Evolutionary conservation across 768 basidiomycete species (phyloP), one percentile per base, ranked within the genome.

Genomic region (Serendipita sp.): DNA sequence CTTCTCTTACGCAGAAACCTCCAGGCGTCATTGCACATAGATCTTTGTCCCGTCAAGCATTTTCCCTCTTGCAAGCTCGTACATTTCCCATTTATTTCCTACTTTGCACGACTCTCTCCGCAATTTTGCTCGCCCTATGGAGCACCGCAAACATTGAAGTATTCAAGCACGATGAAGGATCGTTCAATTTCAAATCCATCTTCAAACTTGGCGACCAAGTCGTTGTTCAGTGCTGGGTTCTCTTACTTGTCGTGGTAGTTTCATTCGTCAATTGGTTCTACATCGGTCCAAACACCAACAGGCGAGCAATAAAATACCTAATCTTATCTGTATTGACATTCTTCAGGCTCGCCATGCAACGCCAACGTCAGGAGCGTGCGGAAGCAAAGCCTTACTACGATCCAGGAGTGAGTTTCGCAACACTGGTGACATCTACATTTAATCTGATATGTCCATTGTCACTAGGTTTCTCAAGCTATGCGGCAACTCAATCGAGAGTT

Each of bases 71-170:
- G 38, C 89, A 92, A 70, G 83, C 88, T 70, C 81, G 80, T 69
- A 82, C 79, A 0, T 88, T 88, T 74, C 87, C 89, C 1, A 72
- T 86, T 67, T 91, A 88, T 74, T 92, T 92, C 69, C 71, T 78
- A 16, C 71, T 81, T 46, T 85, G 83, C 11, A 80, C 86, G 44
- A 68, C 73, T 28, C 73, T 86, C 38, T 79, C 84, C 32, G 75
- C 80, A 0, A 73, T 74, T 24, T 77, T 92, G 45, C 72, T 88
- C 53, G 77, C 76, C 1, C 74, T 79, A 63, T 88, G 83, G 86
- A 76, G 78, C 48, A 76, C 74, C 68, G 79, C 77, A 65, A 86
- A 84, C 72, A 83, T 80, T 16, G 76, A 78, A 63, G 83, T 86
- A 63, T 66, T 81, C 54, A 24, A 35, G 10, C 16, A 38, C 56